A percentile compares a stretch with the other conserved stretches of the same genome.
These are phyloP conservation scores for Neurospora tetraspora DNA, from an alignment of 495 filamentous ascomycete species.

Conservation along the genomic window DNA sequence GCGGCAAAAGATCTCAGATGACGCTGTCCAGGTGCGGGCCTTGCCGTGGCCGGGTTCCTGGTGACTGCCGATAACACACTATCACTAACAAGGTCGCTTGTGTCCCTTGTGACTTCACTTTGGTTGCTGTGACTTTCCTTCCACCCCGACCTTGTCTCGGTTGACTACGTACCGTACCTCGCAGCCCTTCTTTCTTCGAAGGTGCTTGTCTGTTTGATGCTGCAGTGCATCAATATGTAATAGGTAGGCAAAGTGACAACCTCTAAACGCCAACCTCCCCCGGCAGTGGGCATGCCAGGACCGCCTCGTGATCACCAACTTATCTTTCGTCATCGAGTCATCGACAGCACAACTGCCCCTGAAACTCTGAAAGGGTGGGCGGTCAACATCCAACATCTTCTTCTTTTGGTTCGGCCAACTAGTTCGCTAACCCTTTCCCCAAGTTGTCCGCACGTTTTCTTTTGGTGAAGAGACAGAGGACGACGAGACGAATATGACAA, in stretches of 20 bases:
- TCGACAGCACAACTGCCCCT: neutral
- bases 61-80: neutral
- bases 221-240: neutral
- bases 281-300: neutral
- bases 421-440: neutral
- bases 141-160: neutral
- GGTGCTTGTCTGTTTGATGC: neutral
- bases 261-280: neutral
- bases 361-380: neutral
- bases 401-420: neutral
- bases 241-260: neutral
- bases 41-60: neutral
- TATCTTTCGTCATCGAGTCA: slow-evolving; percentile 23
- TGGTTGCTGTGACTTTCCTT: neutral
- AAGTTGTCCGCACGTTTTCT: neutral
- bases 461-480: neutral
- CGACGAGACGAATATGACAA: neutral
- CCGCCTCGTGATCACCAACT: slow-evolving; percentile 17
- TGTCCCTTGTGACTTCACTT: neutral
- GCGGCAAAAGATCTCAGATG: neutral
- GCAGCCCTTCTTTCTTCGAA: neutral
- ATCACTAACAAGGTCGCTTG: neutral
- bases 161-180: neutral
- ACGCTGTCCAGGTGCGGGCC: neutral
- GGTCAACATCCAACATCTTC: neutral